Evolutionary conservation across 768 basidiomycete genomes (phyloP), one percentile per base, ranked within the genome.

Genomic region (Naganishia antarctica): DNA sequence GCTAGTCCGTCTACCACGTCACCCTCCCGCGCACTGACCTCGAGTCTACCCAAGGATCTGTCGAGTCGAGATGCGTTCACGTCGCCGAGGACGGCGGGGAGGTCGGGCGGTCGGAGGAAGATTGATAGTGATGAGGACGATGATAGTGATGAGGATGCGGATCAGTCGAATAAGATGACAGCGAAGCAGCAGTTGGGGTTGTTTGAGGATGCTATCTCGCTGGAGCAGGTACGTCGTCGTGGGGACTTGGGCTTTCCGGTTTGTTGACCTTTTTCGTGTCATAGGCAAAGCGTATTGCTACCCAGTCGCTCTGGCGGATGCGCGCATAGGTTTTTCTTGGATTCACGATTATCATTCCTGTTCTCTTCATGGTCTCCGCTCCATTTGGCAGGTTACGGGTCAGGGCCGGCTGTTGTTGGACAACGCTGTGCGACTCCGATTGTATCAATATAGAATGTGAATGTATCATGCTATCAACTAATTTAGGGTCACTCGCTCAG

Each of bases 131-230:
- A 88, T n/a, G 89, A 90, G 0, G 90, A 91, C 0, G 90, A 84
- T 2, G 84, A 85, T 0, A 73, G 75, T 12, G 76, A 76, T 41
- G 83, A 84, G 0, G 82, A 86, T 0, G 82, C 83, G 0, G 80
- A 83, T 28, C 74, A 76, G 58, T 66, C 70, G 34, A 64, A 72
- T 49, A 71, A 68, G 62, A 68, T 41, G 43, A 18, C 66, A 50
- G 83, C 84, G 18, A 81, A 81, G 70, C 88, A 91, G 76, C 84
- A 80, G 68, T 84, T 96, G 25, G 86, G 88, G 71, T 79, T 94
- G 68, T 80, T 82, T 69, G 89, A 91, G 72, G 89, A 87, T 70
- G 85, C 87, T 31, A 97, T 99, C 75, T 87, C 89, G 13, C 81
- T 96, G 65, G 94, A 98, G 69, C 94, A 97, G 84, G 91, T 91